Percentiles rank a stretch among this genome's conserved stretches.
Evolutionary conservation across 2,329 filamentous ascomycete genomes (phyloP).

Genomic region (Clonostachys solani): DNA sequence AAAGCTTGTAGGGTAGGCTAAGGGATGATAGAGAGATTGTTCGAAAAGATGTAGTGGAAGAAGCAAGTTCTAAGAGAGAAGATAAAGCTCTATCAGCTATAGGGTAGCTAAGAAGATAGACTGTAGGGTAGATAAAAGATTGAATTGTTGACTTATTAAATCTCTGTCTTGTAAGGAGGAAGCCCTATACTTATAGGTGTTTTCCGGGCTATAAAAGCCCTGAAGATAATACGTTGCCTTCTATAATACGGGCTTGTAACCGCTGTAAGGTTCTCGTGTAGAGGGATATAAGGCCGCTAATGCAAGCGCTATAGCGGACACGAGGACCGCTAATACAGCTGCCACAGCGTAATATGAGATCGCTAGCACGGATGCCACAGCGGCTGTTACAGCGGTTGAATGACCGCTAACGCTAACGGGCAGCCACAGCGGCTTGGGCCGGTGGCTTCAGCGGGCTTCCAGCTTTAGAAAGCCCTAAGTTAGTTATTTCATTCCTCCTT

Average conservation of each 20-base stretch:
- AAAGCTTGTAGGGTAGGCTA: not conserved
- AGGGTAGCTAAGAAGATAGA: not conserved
- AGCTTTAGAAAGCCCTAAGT: too few species aligned
- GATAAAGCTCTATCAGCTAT: not conserved
- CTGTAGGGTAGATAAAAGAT: not conserved
- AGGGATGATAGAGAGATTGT: not conserved
- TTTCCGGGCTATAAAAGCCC: not conserved
- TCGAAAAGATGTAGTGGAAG: not conserved
- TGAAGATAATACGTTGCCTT: not conserved
- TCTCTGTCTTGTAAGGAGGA: not conserved
- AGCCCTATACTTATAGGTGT: too few species aligned
- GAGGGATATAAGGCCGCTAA: not conserved
- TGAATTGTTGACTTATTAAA: too few species aligned
- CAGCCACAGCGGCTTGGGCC: too few species aligned
- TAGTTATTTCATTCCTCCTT: too few species aligned
- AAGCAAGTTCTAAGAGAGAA: not conserved
- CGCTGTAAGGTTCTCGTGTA: not conserved
- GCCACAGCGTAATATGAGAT: too few species aligned
- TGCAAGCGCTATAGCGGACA: too few species aligned
- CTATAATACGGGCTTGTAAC: not conserved
- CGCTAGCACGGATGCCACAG: too few species aligned
- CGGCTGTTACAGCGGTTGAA: too few species aligned
- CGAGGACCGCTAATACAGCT: not conserved
- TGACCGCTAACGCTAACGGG: too few species aligned
- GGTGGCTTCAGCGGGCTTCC: too few species aligned